Base-by-base conservation (phyloP, 1,284 basidiomycete genomes). In the Ceratobasidium sp. region DNA sequence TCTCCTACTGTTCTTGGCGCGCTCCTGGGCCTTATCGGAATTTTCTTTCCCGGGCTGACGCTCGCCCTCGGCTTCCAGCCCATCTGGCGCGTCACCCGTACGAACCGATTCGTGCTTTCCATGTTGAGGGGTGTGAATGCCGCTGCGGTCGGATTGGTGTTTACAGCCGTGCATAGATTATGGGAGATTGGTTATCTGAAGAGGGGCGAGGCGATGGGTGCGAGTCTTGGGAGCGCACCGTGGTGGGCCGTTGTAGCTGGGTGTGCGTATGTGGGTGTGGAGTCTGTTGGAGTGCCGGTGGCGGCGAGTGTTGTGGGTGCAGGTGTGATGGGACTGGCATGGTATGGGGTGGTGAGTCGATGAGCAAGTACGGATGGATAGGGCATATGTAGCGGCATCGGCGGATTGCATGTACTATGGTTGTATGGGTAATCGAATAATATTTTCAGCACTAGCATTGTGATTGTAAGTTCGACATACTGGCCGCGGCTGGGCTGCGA, bases 71-170 rank as follows among this genome's bases (percentile, higher is more conserved):
- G 85, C 0, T 83, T 88, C 57, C 84, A 88, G 67, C 85, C 87
- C n/a, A 56, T 88, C 27, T 89, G 87, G 83, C 81, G 82, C 4
- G 81, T 80, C 1, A 82, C 87, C 79, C 80, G 87, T 29, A 84
- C 83, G 51, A 81, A 82, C 64, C 80, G 81, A 47, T 79, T 81
- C n/a, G 85, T 86, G 1, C 80, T 83, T 4, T 84, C 83, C 33
- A 76, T 86, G 1, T 78, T 90, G 47, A 81, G 88, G 63, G 89
- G 88, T 2, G 81, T 89, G 4, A 89, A 89, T 76, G 87, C 88
- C 2, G 83, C 86, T 4, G 89, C 88, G 0, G 84, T 87, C 14
- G 88, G 88, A 0, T 81, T 90, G 44, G 85, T 90, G 15, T 89
- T 84, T 75, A 87, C 86, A 0, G 87, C 88, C 4, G 86, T 89